A percentile compares a stretch with the other conserved stretches of the same genome.
Conservation (phyloP, 768 basidiomycete species). For the Ramaria rubella region DNA sequence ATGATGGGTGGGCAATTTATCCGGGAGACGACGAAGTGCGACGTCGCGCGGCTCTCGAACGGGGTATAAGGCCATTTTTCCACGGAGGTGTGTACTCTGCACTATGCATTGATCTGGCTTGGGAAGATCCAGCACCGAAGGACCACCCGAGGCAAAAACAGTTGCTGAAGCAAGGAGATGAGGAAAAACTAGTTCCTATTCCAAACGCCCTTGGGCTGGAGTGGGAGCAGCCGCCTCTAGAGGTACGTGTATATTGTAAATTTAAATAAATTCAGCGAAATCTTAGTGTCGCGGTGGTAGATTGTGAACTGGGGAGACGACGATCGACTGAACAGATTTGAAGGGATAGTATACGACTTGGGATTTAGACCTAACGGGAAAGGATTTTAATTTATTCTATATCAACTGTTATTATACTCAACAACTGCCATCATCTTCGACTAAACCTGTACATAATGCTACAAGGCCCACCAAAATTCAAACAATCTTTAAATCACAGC, state of each 20-base stretch:
- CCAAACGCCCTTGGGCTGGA: neutral
- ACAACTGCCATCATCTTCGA: no score
- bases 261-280: neutral
- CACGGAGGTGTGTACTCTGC: conserved; percentile 16
- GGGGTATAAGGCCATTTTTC: conserved; percentile 20
- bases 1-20: conserved; percentile 20
- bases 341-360: conserved; percentile 9
- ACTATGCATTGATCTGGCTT: conserved; percentile 16
- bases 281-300: neutral
- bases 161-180: neutral
- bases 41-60: conserved; percentile 19
- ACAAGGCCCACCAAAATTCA: no score
- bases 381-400: conserved; percentile 10
- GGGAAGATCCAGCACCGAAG: conserved; percentile 13
- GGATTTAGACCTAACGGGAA: conserved; percentile 12
- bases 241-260: neutral
- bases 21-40: conserved; percentile 15
- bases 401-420: no score
- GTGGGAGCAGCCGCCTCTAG: neutral
- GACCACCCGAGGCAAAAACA: neutral
- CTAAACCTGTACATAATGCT: no score
- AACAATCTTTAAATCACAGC: no score
- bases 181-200: neutral
- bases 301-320: conserved; percentile 13
- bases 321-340: conserved; percentile 11